A percentile compares a stretch with the other conserved stretches of the same genome.
phyloP scores from a whole-genome alignment of 2,329 filamentous ascomycete genomes.

The Fusarium mundagurra region DNA sequence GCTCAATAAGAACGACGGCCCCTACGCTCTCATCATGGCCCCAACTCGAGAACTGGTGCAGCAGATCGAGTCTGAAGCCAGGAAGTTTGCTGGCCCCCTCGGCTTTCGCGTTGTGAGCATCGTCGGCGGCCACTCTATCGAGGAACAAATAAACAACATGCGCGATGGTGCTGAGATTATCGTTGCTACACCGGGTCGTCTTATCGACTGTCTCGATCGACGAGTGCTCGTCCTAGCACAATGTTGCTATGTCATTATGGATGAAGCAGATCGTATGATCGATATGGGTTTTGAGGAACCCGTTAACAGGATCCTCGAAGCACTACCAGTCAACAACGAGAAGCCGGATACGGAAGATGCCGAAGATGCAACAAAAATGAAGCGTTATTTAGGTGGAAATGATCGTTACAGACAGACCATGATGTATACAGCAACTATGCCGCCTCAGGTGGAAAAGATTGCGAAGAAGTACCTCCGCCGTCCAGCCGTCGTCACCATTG shows the following conservation, averaged over 20 bases:
- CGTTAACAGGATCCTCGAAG: conserved; percentile 96
- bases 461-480: conserved; percentile 96
- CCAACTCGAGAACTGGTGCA: conserved; percentile 97
- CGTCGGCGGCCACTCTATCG: conserved; percentile 94
- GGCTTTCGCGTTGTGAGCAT: conserved; percentile 97
- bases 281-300: conserved; percentile 98
- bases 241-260: conserved; percentile 99
- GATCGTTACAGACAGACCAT: conserved; percentile 95
- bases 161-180: conserved; percentile 96
- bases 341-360: conserved; percentile 95
- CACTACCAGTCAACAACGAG: conserved; percentile 89
- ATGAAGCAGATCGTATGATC: conserved; percentile 99
- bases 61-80: conserved; percentile 94
- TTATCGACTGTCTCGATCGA: conserved; percentile 96
- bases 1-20: conserved; percentile 89
- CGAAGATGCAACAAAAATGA: conserved; percentile 88
- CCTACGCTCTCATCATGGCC: conserved; percentile 95
- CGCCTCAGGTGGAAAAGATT: conserved; percentile 88
- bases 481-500: conserved; percentile 93
- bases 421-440: conserved; percentile 99
- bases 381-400: conserved; percentile 75
- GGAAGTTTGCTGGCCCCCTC: conserved; percentile 88
- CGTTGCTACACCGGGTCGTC: conserved; percentile 96
- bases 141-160: conserved; percentile 91
- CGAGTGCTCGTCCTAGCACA: conserved; percentile 92